These are phyloP conservation scores for Ascochyta fabae DNA, from an alignment of 2,329 filamentous ascomycete species.

Conservation along the genomic window DNA sequence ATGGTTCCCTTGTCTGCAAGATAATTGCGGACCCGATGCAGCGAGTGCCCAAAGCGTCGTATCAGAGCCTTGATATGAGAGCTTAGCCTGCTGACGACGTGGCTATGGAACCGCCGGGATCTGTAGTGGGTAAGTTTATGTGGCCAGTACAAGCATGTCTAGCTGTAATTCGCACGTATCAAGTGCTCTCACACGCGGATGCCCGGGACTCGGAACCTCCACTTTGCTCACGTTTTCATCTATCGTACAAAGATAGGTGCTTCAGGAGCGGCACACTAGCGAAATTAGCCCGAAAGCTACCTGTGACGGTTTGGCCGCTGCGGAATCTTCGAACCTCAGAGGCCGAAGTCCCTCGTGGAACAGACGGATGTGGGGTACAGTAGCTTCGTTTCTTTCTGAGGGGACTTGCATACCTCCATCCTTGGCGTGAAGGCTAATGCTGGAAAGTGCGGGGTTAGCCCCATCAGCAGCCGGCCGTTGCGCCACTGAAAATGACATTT, in stretches of 20 bases:
- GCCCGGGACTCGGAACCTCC: background rate
- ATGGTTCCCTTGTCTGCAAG: constrained; percentile 24
- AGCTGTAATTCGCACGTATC: background rate
- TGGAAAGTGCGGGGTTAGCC: constrained; percentile 31
- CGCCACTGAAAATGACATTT: background rate
- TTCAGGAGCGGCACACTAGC: constrained; percentile 16
- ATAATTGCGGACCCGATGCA: constrained; percentile 36
- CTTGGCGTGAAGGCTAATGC: constrained; percentile 33
- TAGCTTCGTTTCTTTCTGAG: constrained; percentile 24
- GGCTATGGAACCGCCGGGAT: background rate
- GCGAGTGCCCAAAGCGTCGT: constrained; percentile 2
- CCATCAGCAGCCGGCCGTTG: constrained; percentile 2
- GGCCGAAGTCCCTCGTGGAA: constrained; percentile 23
- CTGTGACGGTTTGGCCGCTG: constrained; percentile 23
- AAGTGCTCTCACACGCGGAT: background rate
- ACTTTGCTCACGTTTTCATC: background rate
- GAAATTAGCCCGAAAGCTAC: constrained; percentile 15
- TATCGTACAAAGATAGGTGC: constrained; percentile 2
- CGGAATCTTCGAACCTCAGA: background rate
- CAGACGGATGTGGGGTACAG: constrained; percentile 46
- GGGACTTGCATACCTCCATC: constrained; percentile 15
- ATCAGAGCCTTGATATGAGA: constrained; percentile 10
- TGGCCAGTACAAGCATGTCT: background rate
- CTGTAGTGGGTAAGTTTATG: background rate
- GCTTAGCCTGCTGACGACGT: constrained; percentile 8